These are phyloP conservation scores for Amanita pseudoporphyria DNA, from an alignment of 768 basidiomycete species.

Conservation along the genomic window DNA sequence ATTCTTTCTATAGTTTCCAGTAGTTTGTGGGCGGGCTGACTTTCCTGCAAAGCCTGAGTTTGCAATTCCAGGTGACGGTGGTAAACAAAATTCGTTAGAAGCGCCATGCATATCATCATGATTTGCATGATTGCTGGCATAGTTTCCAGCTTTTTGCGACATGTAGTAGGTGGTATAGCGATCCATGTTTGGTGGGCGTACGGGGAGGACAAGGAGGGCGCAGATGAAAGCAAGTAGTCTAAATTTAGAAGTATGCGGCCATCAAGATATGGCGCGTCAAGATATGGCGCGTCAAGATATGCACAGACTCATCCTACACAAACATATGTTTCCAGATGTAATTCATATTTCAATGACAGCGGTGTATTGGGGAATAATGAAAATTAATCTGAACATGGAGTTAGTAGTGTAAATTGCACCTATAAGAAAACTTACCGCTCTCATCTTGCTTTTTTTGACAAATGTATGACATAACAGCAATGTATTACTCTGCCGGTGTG, in stretches of 20 bases:
- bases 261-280: background rate
- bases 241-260: background rate
- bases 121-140: background rate
- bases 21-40: background rate
- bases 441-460: no score
- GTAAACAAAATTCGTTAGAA: background rate
- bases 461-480: background rate
- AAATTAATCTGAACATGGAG: no score
- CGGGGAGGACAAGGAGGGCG: no score
- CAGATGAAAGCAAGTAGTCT: background rate
- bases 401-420: no score
- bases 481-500: background rate
- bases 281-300: no score
- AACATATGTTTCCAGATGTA: no score
- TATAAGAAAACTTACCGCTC: no score
- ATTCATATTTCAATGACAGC: no score
- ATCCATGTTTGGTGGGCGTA: background rate
- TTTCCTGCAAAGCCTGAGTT: background rate
- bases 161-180: background rate
- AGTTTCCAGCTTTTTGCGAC: background rate
- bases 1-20: background rate
- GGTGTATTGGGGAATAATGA: no score
- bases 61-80: background rate
- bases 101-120: background rate
- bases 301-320: no score